phyloP scores from a whole-genome alignment of 106 monocot species.

The Dendrobium chrysotoxum region DNA sequence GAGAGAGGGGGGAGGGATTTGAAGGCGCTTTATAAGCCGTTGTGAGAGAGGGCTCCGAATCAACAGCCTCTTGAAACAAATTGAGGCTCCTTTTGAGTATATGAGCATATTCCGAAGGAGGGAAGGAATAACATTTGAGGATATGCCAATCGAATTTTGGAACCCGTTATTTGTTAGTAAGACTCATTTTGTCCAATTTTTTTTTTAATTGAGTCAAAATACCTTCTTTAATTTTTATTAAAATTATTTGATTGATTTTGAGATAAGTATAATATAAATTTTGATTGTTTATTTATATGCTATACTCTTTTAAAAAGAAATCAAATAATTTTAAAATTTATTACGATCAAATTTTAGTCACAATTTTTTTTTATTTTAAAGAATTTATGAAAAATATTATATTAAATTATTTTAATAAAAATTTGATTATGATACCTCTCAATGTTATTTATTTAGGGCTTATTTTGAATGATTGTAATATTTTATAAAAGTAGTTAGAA shows the following conservation, averaged over 20 bases:
- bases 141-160: not conserved
- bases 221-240: not conserved
- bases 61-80: not conserved
- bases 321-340: not conserved
- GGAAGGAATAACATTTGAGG: not conserved
- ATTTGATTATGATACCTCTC: too few species aligned
- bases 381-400: too few species aligned
- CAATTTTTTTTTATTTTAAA: too few species aligned
- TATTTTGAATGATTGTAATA: too few species aligned
- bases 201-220: too few species aligned
- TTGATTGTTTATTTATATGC: not conserved
- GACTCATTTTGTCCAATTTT: too few species aligned
- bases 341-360: not conserved
- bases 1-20: not conserved
- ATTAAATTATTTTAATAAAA: not conserved
- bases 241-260: not conserved
- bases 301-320: not conserved
- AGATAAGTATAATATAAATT: not conserved
- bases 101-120: not conserved
- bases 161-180: not conserved
- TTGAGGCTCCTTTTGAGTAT: not conserved
- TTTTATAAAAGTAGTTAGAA: too few species aligned
- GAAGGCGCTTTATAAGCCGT: not conserved
- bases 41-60: not conserved
- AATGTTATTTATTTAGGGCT: too few species aligned